A percentile compares a stretch with the other conserved stretches of the same genome.
Evolutionary conservation across 2,329 filamentous ascomycete genomes (phyloP).

Genomic region (Sporothrix inflata): DNA sequence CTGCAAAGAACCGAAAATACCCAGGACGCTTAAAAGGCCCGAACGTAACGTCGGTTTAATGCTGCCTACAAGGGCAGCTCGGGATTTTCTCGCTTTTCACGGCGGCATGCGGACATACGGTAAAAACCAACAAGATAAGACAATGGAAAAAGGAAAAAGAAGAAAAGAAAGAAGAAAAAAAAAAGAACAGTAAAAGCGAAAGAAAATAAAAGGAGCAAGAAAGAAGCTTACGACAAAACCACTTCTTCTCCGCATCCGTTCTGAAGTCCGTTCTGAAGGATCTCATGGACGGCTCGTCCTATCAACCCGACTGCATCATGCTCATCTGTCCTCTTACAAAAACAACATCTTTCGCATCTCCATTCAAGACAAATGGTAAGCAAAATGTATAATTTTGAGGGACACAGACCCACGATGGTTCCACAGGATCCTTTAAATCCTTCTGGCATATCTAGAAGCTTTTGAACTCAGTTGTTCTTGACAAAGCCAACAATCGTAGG

Average conservation of each 20-base stretch:
- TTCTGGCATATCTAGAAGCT: neutral
- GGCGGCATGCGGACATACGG: neutral
- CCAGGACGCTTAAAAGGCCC: neutral
- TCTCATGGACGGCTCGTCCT: neutral
- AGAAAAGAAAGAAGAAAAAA: too few relatives aligned
- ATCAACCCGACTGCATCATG: neutral
- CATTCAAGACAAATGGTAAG: neutral
- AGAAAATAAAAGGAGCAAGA: neutral
- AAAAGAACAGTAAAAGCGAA: neutral
- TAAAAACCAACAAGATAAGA: too few relatives aligned
- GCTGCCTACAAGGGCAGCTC: neutral
- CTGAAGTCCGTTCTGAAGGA: neutral
- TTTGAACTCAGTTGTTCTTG: neutral
- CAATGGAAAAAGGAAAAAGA: too few relatives aligned
- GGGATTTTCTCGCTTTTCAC: conserved; percentile 2
- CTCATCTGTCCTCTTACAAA: neutral
- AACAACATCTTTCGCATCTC: neutral
- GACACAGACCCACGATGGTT: neutral
- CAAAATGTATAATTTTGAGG: neutral
- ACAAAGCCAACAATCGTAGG: neutral
- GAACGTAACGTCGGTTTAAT: conserved; percentile 1
- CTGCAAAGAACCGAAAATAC: neutral
- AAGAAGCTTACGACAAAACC: neutral
- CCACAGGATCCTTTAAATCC: neutral
- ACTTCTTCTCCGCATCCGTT: neutral